Conservation (phyloP, 2,329 filamentous ascomycete genomes). For the Monosporascus sp. region DNA sequence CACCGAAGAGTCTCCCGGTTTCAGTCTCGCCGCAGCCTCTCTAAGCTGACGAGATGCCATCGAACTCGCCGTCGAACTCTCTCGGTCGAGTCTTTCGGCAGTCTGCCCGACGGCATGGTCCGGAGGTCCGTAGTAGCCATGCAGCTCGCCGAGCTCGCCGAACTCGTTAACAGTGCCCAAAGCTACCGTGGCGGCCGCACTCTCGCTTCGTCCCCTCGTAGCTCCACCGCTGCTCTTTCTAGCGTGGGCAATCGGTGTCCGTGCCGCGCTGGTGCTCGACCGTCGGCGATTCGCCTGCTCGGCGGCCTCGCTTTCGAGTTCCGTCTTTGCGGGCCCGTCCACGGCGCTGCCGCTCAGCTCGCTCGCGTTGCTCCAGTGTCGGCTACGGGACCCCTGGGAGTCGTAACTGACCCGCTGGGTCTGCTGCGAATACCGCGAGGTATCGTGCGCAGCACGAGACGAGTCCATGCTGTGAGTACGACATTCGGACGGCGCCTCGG, state of each 20-base stretch:
- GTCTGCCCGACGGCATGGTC: conserved; percentile 38
- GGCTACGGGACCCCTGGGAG: conserved; percentile 34
- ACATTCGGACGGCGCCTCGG: conserved; percentile 13
- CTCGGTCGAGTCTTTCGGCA: conserved; percentile 11
- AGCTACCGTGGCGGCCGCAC: conserved; percentile 13
- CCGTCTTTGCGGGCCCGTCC: conserved; percentile 26
- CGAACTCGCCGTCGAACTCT: conserved; percentile 6
- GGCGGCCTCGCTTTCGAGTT: conserved; percentile 31
- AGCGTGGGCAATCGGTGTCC: conserved; percentile 7
- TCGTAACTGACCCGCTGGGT: conserved; percentile 28
- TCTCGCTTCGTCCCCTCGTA: conserved; percentile 11
- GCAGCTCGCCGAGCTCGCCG: conserved; percentile 36
- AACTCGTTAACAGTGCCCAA: conserved; percentile 36
- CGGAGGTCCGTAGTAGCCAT: conserved; percentile 42
- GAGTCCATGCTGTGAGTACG: conserved; percentile 26
- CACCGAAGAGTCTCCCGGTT: conserved; percentile 4
- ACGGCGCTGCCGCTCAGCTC: conserved; percentile 32
- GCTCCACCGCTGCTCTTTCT: conserved; percentile 14
- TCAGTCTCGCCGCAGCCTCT: conserved; percentile 5
- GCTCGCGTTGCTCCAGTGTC: conserved; percentile 40
- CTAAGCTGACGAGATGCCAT: conserved; percentile 4
- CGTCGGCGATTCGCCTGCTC: conserved; percentile 34
- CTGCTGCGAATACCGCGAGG: conserved; percentile 12
- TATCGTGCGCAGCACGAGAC: conserved; percentile 19
- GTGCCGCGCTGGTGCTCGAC: conserved; percentile 17